Evolutionary conservation across 2,329 filamentous ascomycete genomes (phyloP), one percentile per base, ranked within the genome.

Genomic region (Tolypocladium tundrense): DNA sequence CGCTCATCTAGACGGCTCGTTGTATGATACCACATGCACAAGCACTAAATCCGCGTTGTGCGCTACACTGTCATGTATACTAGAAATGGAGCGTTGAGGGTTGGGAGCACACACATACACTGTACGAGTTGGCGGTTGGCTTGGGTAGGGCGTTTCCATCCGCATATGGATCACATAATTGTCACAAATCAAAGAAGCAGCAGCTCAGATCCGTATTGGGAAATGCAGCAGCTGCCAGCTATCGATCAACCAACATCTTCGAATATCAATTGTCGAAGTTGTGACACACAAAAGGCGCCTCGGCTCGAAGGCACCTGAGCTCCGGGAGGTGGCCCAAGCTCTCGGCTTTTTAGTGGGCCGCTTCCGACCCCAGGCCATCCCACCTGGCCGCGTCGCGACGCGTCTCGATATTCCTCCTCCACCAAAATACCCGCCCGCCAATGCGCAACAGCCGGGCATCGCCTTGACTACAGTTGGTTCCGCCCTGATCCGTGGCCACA

Each of bases 1-100:
- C 88, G 45, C 75, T 92, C 66, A 88, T 91, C 59, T 59, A 54
- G 42, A 39, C 2, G 56, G n/a, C n/a, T 21, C 48, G 3, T 14
- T 56, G 40, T 10, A 33, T 50, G 45, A 31, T 48, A 60, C 16
- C 19, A 33, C n/a, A 9, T 56, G 42, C 37, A 56, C 45, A 37
- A 56, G 53, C 54, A 56, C 7, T 21, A 31, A 40, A 54, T 19
- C 19, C n/a, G 45, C 16, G 42, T 13, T 51, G 31, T 51, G 31
- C 2, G 4, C n/a, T 35, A 2, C 31, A 51, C 31, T 13, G 31
- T 21, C 48, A 51, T 51, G 48, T 52, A 52, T 37, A 37, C 19
- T 37, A 35, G 31, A 35, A 16, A 37, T 19, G 6, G 27, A 31
- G 27, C 10, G 35, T 11, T 1, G 19, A 35, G 31, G 33, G 31